phyloP scores from a whole-genome alignment of 257 asterid genomes.

The Lantana camara region DNA sequence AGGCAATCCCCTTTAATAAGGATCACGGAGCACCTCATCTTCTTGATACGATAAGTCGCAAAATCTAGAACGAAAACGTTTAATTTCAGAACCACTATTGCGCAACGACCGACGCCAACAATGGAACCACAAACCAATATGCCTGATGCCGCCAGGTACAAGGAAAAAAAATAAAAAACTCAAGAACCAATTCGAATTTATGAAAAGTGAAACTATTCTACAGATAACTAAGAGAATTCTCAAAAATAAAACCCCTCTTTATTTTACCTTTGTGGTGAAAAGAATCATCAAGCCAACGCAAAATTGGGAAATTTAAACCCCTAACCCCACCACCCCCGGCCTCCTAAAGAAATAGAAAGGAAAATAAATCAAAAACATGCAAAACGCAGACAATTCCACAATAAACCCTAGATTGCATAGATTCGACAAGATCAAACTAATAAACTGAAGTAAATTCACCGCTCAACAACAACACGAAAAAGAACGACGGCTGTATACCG shows the following conservation, averaged over 20 bases:
- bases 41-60: background rate
- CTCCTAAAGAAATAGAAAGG: background rate
- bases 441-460: conserved; percentile 12
- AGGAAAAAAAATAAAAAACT: background rate
- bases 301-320: background rate
- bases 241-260: background rate
- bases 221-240: background rate
- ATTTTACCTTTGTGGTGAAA: background rate
- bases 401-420: conserved; percentile 4
- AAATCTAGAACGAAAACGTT: background rate
- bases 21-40: background rate
- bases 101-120: background rate
- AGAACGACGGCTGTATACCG: background rate
- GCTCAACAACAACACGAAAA: conserved; percentile 16
- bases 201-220: background rate
- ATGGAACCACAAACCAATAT: background rate
- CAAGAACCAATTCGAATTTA: background rate
- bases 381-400: background rate
- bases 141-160: background rate
- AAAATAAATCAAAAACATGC: background rate
- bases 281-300: background rate
- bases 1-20: background rate
- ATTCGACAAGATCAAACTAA: background rate
- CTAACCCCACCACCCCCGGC: no score
- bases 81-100: background rate